Conservation (phyloP, 106 monocot genomes). For the Hemerocallis citrina region DNA sequence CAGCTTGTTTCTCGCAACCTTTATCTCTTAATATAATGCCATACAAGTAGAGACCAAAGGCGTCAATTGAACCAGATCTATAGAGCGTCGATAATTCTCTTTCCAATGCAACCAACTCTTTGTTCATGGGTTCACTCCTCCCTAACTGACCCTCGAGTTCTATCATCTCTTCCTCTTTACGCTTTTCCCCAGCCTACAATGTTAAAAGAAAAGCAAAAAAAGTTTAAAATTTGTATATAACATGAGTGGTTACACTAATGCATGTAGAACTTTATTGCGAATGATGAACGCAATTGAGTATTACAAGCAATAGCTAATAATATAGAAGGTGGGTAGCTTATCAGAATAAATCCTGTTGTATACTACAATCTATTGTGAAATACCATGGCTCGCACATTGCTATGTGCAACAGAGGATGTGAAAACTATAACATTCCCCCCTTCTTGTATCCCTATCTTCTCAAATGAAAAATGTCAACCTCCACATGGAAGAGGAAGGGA, state of each 20-base stretch:
- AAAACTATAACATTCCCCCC: no score
- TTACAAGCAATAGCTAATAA: no score
- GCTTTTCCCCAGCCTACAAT: conserved; percentile 85
- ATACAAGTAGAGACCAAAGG: conserved; percentile 84
- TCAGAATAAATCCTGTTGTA: no score
- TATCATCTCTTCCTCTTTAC: conserved; percentile 96
- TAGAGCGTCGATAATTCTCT: conserved; percentile 75
- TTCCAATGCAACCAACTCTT: conserved; percentile 64
- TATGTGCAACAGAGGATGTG: no score
- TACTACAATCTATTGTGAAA: no score
- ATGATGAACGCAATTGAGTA: no score
- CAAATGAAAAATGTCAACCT: no score
- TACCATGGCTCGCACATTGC: background rate
- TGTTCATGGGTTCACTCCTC: conserved; percentile 50
- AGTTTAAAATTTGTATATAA: no score
- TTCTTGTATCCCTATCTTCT: no score
- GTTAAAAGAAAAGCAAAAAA: background rate
- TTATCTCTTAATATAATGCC: conserved; percentile 83
- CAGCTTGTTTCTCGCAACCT: conserved; percentile 64
- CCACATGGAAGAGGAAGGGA: no score
- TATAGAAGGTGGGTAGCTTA: background rate
- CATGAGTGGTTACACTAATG: no score
- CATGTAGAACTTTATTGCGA: no score
- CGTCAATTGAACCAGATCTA: conserved; percentile 48
- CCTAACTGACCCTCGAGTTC: conserved; percentile 86